These are phyloP conservation scores for Exophiala spinifera DNA, from an alignment of 2,329 filamentous ascomycete species.

Conservation along the genomic window DNA sequence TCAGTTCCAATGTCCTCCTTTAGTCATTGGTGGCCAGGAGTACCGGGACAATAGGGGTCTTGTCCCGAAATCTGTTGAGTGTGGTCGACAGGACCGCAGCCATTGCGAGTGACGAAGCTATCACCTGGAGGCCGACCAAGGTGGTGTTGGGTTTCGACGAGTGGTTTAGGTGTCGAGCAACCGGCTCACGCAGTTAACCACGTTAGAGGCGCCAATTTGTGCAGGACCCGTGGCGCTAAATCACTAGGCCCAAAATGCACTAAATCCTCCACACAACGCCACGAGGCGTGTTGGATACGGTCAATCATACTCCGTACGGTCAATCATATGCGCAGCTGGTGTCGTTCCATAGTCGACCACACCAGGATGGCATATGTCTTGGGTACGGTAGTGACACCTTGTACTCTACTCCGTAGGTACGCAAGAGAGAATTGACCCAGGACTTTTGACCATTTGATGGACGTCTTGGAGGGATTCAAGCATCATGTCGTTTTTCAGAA, in stretches of 20 bases:
- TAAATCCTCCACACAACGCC: neutral
- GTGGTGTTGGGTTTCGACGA: too few relatives aligned
- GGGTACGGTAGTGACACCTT: neutral
- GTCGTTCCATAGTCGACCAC: neutral
- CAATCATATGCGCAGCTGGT: too few relatives aligned
- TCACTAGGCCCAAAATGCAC: neutral
- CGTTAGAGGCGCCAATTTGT: too few relatives aligned
- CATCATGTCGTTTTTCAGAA: conserved; percentile 44
- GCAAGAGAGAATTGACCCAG: neutral
- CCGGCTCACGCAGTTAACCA: too few relatives aligned
- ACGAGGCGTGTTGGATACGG: too few relatives aligned
- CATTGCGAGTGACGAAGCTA: conserved; percentile 3
- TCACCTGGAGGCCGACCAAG: too few relatives aligned
- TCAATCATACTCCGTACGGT: too few relatives aligned
- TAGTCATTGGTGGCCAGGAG: neutral
- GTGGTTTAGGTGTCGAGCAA: neutral
- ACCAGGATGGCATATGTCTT: neutral
- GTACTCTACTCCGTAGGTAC: neutral
- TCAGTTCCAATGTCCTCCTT: conserved; percentile 4
- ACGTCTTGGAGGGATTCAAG: conserved; percentile 44
- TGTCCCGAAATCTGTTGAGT: conserved; percentile 24
- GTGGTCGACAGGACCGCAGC: conserved; percentile 29
- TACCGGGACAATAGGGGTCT: conserved; percentile 20
- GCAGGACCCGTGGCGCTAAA: neutral
- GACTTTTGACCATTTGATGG: conserved; percentile 24